phyloP scores from a whole-genome alignment of 129 eudicot species.

The Centaurea solstitialis region DNA sequence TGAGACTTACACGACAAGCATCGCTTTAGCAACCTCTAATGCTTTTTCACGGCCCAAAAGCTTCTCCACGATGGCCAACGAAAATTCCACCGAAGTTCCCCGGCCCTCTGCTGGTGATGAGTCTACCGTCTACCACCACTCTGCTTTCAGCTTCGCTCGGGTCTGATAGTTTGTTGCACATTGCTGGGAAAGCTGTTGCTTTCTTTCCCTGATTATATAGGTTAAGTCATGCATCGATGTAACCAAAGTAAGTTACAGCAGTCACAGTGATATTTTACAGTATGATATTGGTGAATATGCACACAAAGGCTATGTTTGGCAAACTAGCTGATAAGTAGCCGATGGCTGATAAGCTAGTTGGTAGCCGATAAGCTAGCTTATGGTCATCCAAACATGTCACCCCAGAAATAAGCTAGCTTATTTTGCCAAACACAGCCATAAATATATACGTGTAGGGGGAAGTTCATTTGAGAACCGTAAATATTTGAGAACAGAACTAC shows the following conservation, averaged over 20 bases:
- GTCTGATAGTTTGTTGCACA: constrained; percentile 86
- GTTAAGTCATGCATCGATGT: background rate
- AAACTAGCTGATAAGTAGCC: too few species aligned
- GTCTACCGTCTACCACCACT: constrained; percentile 89
- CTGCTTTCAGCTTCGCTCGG: constrained; percentile 65
- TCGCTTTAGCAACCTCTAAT: constrained; percentile 65
- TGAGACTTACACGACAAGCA: constrained; percentile 46
- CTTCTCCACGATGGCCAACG: constrained; percentile 87
- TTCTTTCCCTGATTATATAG: constrained; percentile 68
- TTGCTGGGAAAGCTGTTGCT: constrained; percentile 93
- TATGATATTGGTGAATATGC: background rate
- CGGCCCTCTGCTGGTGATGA: constrained; percentile 92
- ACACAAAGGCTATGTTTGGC: too few species aligned
- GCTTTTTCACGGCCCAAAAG: constrained; percentile 74
- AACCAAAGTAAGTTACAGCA: background rate
- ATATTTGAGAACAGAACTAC: background rate
- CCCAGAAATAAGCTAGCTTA: too few species aligned
- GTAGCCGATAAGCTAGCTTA: too few species aligned
- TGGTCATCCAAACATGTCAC: too few species aligned
- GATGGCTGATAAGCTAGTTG: too few species aligned
- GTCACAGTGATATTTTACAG: background rate
- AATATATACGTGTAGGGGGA: background rate
- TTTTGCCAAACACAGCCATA: too few species aligned
- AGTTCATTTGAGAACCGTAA: background rate
- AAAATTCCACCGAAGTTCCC: constrained; percentile 90